phyloP scores from a whole-genome alignment of 169 alveolate genomes.

The Amoebophrya sp. region DNA sequence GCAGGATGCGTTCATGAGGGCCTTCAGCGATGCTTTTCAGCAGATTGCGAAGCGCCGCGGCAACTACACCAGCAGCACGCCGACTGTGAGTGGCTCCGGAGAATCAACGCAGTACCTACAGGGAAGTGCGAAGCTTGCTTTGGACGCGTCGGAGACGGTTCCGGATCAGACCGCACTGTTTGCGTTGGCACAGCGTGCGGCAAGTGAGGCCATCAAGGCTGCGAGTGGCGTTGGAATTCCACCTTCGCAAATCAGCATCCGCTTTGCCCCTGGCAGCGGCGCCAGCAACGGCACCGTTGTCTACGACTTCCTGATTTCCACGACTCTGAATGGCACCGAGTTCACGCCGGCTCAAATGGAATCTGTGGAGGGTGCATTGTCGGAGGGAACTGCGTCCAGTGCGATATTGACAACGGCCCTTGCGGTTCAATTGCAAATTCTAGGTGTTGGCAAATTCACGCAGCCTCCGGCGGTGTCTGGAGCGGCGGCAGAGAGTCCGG shows the following conservation, averaged over 20 bases:
- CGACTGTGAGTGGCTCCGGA: too few species aligned
- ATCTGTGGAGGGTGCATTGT: too few species aligned
- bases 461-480: neutral
- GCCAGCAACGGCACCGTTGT: too few species aligned
- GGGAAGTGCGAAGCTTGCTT: too few species aligned
- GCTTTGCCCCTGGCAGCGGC: too few species aligned
- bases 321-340: too few species aligned
- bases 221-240: neutral
- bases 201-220: neutral
- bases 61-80: too few species aligned
- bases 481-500: neutral
- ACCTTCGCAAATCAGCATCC: neutral
- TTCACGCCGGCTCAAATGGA: too few species aligned
- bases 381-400: too few species aligned
- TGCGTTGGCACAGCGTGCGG: neutral
- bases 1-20: neutral
- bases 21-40: neutral
- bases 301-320: too few species aligned
- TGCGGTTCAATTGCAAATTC: neutral
- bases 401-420: neutral
- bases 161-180: neutral
- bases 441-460: neutral
- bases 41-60: too few species aligned
- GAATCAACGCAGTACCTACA: too few species aligned
- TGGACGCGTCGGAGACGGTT: neutral